A percentile compares a stretch with the other conserved stretches of the same genome.
phyloP scores from a whole-genome alignment of 768 basidiomycete species.

The Russula ochroleuca region DNA sequence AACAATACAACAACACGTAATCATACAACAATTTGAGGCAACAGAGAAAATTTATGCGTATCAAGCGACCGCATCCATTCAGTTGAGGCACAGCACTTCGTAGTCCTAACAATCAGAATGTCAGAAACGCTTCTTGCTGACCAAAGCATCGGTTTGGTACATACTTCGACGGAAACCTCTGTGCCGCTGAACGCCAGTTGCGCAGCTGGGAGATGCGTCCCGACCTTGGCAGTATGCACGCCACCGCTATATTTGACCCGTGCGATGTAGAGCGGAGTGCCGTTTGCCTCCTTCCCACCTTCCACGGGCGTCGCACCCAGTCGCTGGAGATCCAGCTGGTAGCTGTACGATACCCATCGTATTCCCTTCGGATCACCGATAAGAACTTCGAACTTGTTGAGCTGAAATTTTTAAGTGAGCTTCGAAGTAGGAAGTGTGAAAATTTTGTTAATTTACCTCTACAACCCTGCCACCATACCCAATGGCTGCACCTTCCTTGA shows the following conservation, averaged over 20 bases:
- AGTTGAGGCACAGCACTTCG: slow-evolving; percentile 39
- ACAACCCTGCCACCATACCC: slow-evolving; percentile 58
- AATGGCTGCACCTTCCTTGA: slow-evolving; percentile 59
- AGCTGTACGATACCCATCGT: slow-evolving; percentile 51
- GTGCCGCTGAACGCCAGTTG: slow-evolving; percentile 47
- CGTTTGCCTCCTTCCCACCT: slow-evolving; percentile 61
- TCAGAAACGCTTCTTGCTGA: neutral
- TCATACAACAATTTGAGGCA: neutral
- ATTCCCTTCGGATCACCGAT: slow-evolving; percentile 53
- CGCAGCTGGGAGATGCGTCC: slow-evolving; percentile 49
- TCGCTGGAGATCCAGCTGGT: slow-evolving; percentile 41
- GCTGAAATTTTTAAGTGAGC: slow-evolving; percentile 36
- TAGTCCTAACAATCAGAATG: slow-evolving; percentile 35
- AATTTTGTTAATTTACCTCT: slow-evolving; percentile 46
- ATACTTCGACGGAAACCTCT: slow-evolving; percentile 51
- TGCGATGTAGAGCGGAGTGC: slow-evolving; percentile 56
- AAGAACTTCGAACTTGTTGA: slow-evolving; percentile 65
- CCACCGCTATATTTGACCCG: slow-evolving; percentile 51
- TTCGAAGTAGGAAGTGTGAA: neutral
- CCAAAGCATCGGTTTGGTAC: slow-evolving; percentile 20
- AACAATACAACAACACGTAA: neutral
- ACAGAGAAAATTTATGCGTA: too few relatives aligned
- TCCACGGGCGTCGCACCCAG: slow-evolving; percentile 56
- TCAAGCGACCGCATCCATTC: neutral
- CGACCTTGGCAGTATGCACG: slow-evolving; percentile 62